Evolutionary conservation across 495 filamentous ascomycete species (phyloP).

Genomic region (Polyplosphaeria fusca): DNA sequence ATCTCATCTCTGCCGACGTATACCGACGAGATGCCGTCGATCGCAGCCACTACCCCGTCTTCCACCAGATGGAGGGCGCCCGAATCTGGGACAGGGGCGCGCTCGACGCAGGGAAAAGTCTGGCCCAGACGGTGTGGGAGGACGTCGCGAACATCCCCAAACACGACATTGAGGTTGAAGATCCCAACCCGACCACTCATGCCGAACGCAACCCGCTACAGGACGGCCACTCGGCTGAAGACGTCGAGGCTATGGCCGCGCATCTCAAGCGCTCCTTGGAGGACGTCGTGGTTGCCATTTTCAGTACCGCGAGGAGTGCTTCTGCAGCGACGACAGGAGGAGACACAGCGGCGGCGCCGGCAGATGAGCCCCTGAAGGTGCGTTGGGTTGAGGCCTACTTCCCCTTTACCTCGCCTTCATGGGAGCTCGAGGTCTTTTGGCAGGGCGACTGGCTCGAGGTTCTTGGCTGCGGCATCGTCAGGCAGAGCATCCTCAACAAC

Average conservation of each 20-base stretch:
- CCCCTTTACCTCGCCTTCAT: constrained; percentile 90
- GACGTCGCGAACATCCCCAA: constrained; percentile 70
- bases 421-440: constrained; percentile 96
- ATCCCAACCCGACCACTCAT: constrained; percentile 78
- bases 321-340: constrained; percentile 61
- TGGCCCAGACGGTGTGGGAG: constrained; percentile 46
- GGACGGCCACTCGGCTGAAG: constrained; percentile 64
- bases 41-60: constrained; percentile 89
- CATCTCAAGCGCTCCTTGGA: constrained; percentile 91
- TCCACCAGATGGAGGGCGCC: constrained; percentile 98
- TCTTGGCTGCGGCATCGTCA: constrained; percentile 85
- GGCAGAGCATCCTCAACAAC: constrained; percentile 72
- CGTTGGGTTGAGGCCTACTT: constrained; percentile 97
- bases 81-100: constrained; percentile 76
- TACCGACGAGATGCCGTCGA: constrained; percentile 95
- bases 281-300: constrained; percentile 82
- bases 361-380: constrained; percentile 68
- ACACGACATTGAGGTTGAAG: constrained; percentile 73
- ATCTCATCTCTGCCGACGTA: constrained; percentile 90
- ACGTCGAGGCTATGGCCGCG: constrained; percentile 76
- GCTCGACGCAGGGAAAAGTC: constrained; percentile 51
- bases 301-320: constrained; percentile 68
- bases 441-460: constrained; percentile 93
- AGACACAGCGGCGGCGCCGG: constrained; percentile 42
- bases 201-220: constrained; percentile 82